Evolutionary conservation across 2,329 filamentous ascomycete species (phyloP).

Genomic region (Botrytis elliptica): DNA sequence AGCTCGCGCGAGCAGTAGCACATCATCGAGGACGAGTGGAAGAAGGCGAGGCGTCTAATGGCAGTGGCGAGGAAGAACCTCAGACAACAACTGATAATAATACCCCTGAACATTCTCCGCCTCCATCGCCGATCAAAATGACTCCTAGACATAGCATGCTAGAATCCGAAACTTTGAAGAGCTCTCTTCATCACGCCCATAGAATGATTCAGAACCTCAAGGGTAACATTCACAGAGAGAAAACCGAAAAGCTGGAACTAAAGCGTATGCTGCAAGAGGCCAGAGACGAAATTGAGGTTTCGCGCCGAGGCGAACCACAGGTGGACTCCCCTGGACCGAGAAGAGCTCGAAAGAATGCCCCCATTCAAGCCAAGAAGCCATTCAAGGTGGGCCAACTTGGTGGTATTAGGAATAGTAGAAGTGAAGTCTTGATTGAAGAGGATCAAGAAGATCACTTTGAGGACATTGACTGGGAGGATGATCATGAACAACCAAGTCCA

Average conservation of each 20-base stretch:
- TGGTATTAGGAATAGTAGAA: constrained; percentile 67
- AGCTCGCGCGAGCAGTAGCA: constrained; percentile 81
- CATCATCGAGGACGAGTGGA: constrained; percentile 65
- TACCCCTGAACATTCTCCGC: constrained; percentile 87
- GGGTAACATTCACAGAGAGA: constrained; percentile 93
- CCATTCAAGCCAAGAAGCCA: constrained; percentile 76
- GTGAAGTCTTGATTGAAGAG: constrained; percentile 61
- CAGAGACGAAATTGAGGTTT: constrained; percentile 77
- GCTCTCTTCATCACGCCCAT: constrained; percentile 90
- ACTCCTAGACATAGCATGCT: constrained; percentile 87
- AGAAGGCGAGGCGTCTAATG: constrained; percentile 61
- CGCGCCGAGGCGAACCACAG: constrained; percentile 53
- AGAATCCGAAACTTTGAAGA: constrained; percentile 94
- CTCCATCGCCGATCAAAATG: constrained; percentile 84
- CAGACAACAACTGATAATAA: constrained; percentile 65
- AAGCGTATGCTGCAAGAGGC: constrained; percentile 94
- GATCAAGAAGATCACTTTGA: constrained; percentile 47
- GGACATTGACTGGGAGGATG: constrained; percentile 89
- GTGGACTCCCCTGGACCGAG: constrained; percentile 49
- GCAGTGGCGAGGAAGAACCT: constrained; percentile 60
- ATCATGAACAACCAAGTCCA: constrained; percentile 56
- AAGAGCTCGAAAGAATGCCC: constrained; percentile 61
- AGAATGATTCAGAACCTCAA: constrained; percentile 95
- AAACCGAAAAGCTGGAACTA: constrained; percentile 96
- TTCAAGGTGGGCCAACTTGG: constrained; percentile 72